Evolutionary conservation across 805 yeast genomes (phyloP).

Genomic region (Ogataea philodendri): DNA sequence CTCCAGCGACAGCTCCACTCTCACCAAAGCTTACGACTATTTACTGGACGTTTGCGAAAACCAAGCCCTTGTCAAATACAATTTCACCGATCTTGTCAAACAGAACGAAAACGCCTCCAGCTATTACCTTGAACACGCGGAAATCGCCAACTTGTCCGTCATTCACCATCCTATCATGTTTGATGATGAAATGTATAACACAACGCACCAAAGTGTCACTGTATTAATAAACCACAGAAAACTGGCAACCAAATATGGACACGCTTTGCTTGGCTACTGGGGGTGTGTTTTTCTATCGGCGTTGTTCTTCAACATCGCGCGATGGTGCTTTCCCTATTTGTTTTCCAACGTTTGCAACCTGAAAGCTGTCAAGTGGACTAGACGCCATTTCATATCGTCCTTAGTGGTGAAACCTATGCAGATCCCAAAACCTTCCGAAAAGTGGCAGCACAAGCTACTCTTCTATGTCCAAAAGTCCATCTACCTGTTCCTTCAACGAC

Average conservation of each 20-base stretch:
- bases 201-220: slow-evolving; percentile 30
- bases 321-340: slow-evolving; percentile 38
- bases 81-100: slow-evolving; percentile 28
- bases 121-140: slow-evolving; percentile 19
- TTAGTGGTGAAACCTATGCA: slow-evolving; percentile 29
- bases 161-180: slow-evolving; percentile 32
- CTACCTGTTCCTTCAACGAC: slow-evolving; percentile 18
- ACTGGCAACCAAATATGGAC: slow-evolving; percentile 32
- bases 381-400: slow-evolving; percentile 35
- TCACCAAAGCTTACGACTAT: slow-evolving; percentile 34
- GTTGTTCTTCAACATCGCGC: slow-evolving; percentile 26
- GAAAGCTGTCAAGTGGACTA: slow-evolving; percentile 29
- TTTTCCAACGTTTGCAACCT: slow-evolving; percentile 24
- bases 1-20: slow-evolving; percentile 27
- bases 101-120: slow-evolving; percentile 31
- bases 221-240: slow-evolving; percentile 30
- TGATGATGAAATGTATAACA: slow-evolving; percentile 23
- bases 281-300: slow-evolving; percentile 26
- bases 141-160: slow-evolving; percentile 13
- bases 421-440: slow-evolving; percentile 4
- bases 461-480: slow-evolving; percentile 7
- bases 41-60: slow-evolving; percentile 35
- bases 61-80: slow-evolving; percentile 32
- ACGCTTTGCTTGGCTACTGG: slow-evolving; percentile 34
- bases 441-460: slow-evolving; percentile 1